Evolutionary conservation across 163 green algal species (phyloP).

Genomic region (Scenedesmus sp.): DNA sequence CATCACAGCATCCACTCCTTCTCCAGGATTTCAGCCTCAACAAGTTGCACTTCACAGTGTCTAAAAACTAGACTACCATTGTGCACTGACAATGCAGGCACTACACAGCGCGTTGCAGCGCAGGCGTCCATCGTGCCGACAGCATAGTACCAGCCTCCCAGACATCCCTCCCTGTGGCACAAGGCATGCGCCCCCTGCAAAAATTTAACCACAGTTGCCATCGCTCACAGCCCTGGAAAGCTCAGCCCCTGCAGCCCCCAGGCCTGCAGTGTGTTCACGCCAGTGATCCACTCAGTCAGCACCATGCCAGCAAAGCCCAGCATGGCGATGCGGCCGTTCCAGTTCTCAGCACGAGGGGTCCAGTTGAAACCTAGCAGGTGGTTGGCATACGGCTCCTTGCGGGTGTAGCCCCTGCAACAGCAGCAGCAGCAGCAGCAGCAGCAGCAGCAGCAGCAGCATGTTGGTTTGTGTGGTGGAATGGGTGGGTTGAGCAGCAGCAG

Average conservation of each 20-base stretch:
- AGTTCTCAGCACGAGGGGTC: conserved; percentile 42
- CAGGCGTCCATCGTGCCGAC: too few relatives aligned
- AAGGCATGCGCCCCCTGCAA: not conserved
- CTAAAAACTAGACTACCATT: too few relatives aligned
- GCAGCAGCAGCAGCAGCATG: not conserved
- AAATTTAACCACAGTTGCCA: not conserved
- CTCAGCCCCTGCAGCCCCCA: not conserved
- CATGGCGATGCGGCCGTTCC: conserved; percentile 29
- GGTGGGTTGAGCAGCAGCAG: not conserved
- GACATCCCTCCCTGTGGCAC: too few relatives aligned
- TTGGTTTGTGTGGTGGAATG: not conserved
- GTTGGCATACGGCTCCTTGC: conserved; percentile 47
- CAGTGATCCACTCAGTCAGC: not conserved
- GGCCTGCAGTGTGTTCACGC: conserved; percentile 5
- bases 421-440: not conserved
- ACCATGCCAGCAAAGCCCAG: conserved; percentile 14
- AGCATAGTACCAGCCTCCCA: too few relatives aligned
- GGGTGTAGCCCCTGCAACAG: conserved; percentile 34
- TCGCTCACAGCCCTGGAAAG: not conserved
- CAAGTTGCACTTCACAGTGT: too few relatives aligned
- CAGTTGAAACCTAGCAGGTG: conserved; percentile 35
- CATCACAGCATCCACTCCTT: too few relatives aligned
- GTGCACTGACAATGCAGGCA: too few relatives aligned
- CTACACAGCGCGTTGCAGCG: too few relatives aligned
- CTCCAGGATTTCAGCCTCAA: too few relatives aligned